These are phyloP conservation scores for Phytophthora cactorum DNA, from an alignment of 352 stramenopile species.

Conservation along the genomic window DNA sequence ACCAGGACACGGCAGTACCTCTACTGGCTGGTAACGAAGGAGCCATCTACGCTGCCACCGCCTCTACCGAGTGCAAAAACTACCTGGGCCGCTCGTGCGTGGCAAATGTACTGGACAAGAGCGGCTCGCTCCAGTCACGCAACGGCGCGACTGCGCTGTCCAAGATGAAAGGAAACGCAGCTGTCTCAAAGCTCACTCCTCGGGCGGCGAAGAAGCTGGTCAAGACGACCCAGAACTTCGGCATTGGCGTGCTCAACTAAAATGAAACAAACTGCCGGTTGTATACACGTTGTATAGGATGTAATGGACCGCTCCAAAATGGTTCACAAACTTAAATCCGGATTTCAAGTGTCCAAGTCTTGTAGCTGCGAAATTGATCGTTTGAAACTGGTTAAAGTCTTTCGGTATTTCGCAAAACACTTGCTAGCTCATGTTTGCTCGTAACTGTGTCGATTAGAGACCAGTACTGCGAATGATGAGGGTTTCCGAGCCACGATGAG, in stretches of 20 bases:
- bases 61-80: constrained; percentile 21
- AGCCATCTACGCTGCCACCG: constrained; percentile 18
- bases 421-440: no score
- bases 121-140: constrained; percentile 17
- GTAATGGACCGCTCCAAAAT: no score
- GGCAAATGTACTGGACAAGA: constrained; percentile 33
- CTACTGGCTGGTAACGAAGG: constrained; percentile 10
- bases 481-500: no score
- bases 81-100: constrained; percentile 32
- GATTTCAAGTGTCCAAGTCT: no score
- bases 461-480: no score
- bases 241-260: constrained; percentile 22
- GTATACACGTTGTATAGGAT: no score
- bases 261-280: no score
- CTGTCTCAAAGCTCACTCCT: constrained; percentile 2
- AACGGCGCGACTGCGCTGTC: constrained; percentile 19
- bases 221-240: constrained; percentile 18
- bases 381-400: no score
- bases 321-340: no score
- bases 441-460: no score
- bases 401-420: no score
- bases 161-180: constrained; percentile 10
- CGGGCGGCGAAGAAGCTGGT: constrained; percentile 13
- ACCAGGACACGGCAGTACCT: constrained; percentile 33
- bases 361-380: no score